A percentile compares a stretch with the other conserved stretches of the same genome.
Conservation (phyloP, 805 yeast genomes). For the Yamadazyma scolyti region DNA sequence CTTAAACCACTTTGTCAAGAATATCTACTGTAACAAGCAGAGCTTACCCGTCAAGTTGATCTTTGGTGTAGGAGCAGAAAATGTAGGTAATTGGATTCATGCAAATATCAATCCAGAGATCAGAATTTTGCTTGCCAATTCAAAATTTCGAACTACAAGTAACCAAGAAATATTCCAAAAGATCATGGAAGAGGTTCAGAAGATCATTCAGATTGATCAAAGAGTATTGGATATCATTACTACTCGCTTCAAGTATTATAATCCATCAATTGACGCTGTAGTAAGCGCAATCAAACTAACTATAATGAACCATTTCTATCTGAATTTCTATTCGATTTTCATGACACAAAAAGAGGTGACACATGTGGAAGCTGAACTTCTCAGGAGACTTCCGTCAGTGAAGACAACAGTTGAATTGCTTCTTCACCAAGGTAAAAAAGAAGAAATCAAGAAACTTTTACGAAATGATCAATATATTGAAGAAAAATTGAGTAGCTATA, state of each 20-base stretch:
- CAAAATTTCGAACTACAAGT: conserved; percentile 31
- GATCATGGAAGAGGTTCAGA: conserved; percentile 26
- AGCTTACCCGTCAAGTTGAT: conserved; percentile 31
- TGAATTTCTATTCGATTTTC: conserved; percentile 29
- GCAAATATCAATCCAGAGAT: conserved; percentile 27
- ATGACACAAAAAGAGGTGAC: conserved; percentile 11
- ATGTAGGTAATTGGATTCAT: conserved; percentile 36
- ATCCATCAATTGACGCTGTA: conserved; percentile 39
- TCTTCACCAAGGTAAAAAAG: conserved; percentile 6
- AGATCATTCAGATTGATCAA: conserved; percentile 19
- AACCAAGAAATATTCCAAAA: conserved; percentile 25
- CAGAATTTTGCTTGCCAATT: conserved; percentile 23
- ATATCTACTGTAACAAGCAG: conserved; percentile 21
- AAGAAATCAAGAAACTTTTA: conserved; percentile 4
- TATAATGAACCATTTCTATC: conserved; percentile 39
- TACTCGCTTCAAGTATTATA: conserved; percentile 32
- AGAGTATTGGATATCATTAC: conserved; percentile 23
- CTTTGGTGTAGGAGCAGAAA: conserved; percentile 32
- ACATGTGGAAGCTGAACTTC: conserved; percentile 13
- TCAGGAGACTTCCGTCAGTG: conserved; percentile 33
- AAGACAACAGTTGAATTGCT: conserved; percentile 28
- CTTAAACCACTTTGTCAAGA: conserved; percentile 31
- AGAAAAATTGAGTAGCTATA: background rate
- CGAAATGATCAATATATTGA: conserved; percentile 9
- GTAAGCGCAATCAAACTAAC: conserved; percentile 33